These are phyloP conservation scores for Piloderma croceum DNA, from an alignment of 768 basidiomycete genomes.

Conservation along the genomic window DNA sequence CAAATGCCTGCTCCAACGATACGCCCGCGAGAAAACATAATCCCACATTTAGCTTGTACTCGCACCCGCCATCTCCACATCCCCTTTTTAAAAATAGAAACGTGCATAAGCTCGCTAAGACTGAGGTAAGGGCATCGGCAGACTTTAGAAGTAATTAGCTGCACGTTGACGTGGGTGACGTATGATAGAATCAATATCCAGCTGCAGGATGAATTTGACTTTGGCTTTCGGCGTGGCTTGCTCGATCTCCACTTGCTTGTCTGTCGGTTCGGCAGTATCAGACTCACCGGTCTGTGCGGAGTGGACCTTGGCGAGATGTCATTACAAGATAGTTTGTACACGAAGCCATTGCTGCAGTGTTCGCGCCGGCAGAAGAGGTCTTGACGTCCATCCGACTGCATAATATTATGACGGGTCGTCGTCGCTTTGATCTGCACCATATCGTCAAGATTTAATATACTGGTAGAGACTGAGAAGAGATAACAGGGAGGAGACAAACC, in stretches of 20 bases:
- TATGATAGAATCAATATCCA: slow-evolving; percentile 46
- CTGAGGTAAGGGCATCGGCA: slow-evolving; percentile 63
- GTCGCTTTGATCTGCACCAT: slow-evolving; percentile 82
- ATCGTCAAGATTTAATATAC: too few relatives aligned
- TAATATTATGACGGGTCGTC: slow-evolving; percentile 60
- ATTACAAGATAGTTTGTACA: slow-evolving; percentile 83
- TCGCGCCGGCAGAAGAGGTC: slow-evolving; percentile 61
- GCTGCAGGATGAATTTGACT: too few relatives aligned
- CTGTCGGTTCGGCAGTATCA: slow-evolving; percentile 11
- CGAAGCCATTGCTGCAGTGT: slow-evolving; percentile 62
- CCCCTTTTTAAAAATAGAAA: too few relatives aligned
- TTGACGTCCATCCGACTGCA: slow-evolving; percentile 68
- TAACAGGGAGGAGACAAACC: too few relatives aligned
- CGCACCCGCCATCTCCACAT: too few relatives aligned
- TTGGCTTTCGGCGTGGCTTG: slow-evolving; percentile 7
- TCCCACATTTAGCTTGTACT: slow-evolving; percentile 35
- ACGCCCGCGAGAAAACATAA: slow-evolving; percentile 75
- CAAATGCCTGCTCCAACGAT: slow-evolving; percentile 84
- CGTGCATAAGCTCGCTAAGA: slow-evolving; percentile 30
- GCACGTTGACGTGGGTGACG: slow-evolving; percentile 53
- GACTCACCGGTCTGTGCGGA: slow-evolving; percentile 10
- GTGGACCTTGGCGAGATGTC: slow-evolving; percentile 61
- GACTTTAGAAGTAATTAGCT: slow-evolving; percentile 32
- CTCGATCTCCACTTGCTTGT: slow-evolving; percentile 24
- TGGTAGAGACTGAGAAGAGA: too few relatives aligned